A percentile compares a stretch with the other conserved stretches of the same genome.
Conservation (phyloP, 768 basidiomycete species). For the Amanita pseudoporphyria region DNA sequence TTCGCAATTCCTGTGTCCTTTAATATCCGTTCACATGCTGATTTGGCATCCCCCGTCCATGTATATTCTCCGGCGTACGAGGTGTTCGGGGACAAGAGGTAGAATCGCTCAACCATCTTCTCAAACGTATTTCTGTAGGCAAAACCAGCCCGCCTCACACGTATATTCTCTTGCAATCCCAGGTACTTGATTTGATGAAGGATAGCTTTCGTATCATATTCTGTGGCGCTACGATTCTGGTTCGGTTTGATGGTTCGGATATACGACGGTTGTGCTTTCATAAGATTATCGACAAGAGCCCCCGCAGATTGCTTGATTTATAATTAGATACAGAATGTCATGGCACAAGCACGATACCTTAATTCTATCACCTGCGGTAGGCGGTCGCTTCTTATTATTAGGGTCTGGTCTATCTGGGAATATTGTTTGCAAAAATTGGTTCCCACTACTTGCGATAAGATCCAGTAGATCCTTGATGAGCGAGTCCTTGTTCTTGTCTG, state of each 20-base stretch:
- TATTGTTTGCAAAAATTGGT: constrained; percentile 77
- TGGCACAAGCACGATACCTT: constrained; percentile 42
- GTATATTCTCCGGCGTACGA: constrained; percentile 99
- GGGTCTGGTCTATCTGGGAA: constrained; percentile 96
- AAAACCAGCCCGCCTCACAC: constrained; percentile 94
- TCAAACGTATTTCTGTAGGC: constrained; percentile 98
- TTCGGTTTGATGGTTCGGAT: constrained; percentile 99
- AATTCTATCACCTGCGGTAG: constrained; percentile 96
- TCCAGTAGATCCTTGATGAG: constrained; percentile 93
- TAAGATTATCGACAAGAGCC: constrained; percentile 93
- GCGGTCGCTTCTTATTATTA: constrained; percentile 95
- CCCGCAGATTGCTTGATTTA: constrained; percentile 70
- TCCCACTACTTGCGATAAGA: constrained; percentile 69
- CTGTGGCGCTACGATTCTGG: constrained; percentile 84
- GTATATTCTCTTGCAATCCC: constrained; percentile 96
- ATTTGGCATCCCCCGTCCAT: constrained; percentile 85
- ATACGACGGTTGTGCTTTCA: constrained; percentile 95
- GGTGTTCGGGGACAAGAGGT: constrained; percentile 87
- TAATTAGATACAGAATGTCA: background rate
- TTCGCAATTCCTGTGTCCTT: constrained; percentile 92
- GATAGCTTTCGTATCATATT: constrained; percentile 93
- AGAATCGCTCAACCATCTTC: constrained; percentile 99
- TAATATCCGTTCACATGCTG: constrained; percentile 88
- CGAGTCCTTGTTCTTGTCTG: constrained; percentile 99
- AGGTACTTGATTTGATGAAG: constrained; percentile 99